Conservation (phyloP, 2,329 filamentous ascomycete genomes). For the Hysterium pulicare region DNA sequence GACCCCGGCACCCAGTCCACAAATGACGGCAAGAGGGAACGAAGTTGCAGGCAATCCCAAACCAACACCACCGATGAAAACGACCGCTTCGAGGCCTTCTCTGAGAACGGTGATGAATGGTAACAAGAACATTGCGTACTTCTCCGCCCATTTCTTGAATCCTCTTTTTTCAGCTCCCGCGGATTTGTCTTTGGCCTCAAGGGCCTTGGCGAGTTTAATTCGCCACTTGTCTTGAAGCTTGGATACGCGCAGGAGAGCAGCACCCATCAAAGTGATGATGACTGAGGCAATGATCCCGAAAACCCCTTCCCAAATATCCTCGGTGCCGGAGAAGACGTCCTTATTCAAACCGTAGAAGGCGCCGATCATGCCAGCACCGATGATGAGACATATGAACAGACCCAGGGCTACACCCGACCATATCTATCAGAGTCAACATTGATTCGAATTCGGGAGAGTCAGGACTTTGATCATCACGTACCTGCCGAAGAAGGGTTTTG, state of each 20-base stretch:
- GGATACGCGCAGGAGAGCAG: slow-evolving; percentile 73
- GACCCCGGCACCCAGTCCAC: slow-evolving; percentile 65
- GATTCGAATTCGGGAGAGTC: neutral
- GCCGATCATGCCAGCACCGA: slow-evolving; percentile 66
- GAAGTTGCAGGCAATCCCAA: slow-evolving; percentile 71
- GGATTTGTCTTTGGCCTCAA: slow-evolving; percentile 54
- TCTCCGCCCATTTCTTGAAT: slow-evolving; percentile 65
- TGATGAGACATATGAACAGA: slow-evolving; percentile 60
- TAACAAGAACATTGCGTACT: slow-evolving; percentile 81
- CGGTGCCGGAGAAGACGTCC: slow-evolving; percentile 64
- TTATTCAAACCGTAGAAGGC: slow-evolving; percentile 69
- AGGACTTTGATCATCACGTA: slow-evolving; percentile 23
- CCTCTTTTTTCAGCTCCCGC: slow-evolving; percentile 39
- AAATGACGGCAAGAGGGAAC: slow-evolving; percentile 73
- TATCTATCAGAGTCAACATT: slow-evolving; percentile 44
- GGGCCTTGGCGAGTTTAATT: slow-evolving; percentile 70
- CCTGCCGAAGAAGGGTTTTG: slow-evolving; percentile 66
- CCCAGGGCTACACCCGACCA: slow-evolving; percentile 66
- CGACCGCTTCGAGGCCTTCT: slow-evolving; percentile 80
- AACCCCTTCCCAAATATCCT: slow-evolving; percentile 77
- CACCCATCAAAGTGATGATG: slow-evolving; percentile 80
- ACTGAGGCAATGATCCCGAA: slow-evolving; percentile 72
- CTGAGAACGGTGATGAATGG: slow-evolving; percentile 86
- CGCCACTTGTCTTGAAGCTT: slow-evolving; percentile 87
- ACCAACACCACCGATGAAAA: slow-evolving; percentile 82